Evolutionary conservation across 2,329 filamentous ascomycete species (phyloP).

Genomic region (Rhinocladiella mackenziei): DNA sequence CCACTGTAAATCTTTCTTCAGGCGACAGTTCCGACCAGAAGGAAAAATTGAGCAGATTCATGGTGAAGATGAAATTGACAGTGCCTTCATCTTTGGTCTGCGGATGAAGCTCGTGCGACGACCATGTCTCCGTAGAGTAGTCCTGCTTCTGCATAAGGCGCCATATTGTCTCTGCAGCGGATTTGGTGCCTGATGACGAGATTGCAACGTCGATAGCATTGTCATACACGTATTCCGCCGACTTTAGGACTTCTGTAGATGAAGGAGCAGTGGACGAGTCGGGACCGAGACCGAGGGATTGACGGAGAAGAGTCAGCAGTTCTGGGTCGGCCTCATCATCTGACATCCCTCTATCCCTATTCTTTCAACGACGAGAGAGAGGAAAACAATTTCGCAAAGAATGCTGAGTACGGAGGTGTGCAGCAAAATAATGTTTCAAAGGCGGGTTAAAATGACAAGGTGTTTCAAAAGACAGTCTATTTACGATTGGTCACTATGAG

Average conservation of each 20-base stretch:
- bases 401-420: too few relatives aligned
- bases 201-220: slow-evolving; percentile 91
- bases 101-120: slow-evolving; percentile 83
- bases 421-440: too few relatives aligned
- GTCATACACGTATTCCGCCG: slow-evolving; percentile 82
- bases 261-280: slow-evolving; percentile 53
- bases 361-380: background rate
- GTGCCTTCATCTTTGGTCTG: slow-evolving; percentile 67
- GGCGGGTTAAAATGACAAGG: too few relatives aligned
- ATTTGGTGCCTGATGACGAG: slow-evolving; percentile 75
- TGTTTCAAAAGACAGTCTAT: too few relatives aligned
- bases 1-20: slow-evolving; percentile 72
- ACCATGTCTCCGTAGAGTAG: slow-evolving; percentile 84
- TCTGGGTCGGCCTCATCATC: slow-evolving; percentile 89
- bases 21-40: slow-evolving; percentile 80
- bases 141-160: slow-evolving; percentile 74
- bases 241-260: slow-evolving; percentile 76
- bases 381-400: too few relatives aligned
- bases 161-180: slow-evolving; percentile 75
- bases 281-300: slow-evolving; percentile 66
- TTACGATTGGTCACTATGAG: too few relatives aligned
- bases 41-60: slow-evolving; percentile 95
- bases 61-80: slow-evolving; percentile 90
- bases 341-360: slow-evolving; percentile 58
- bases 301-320: slow-evolving; percentile 77